Evolutionary conservation across 2,329 filamentous ascomycete species (phyloP).

Genomic region (Phialophora chinensis): DNA sequence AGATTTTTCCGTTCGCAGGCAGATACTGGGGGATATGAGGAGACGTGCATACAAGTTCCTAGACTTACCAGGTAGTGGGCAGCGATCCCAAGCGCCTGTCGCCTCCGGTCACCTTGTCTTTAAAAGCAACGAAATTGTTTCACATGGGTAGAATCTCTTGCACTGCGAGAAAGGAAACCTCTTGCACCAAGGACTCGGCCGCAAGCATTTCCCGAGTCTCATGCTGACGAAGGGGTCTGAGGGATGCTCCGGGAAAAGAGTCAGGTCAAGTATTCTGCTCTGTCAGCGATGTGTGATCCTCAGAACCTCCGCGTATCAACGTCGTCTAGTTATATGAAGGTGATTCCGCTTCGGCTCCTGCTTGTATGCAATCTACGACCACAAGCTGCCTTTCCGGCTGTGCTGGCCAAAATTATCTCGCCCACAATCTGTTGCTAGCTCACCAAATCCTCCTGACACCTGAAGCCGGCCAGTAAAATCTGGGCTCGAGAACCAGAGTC

Average conservation of each 20-base stretch:
- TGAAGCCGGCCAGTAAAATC: not conserved
- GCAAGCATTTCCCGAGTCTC: not conserved
- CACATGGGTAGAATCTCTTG: no score
- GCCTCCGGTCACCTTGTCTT: no score
- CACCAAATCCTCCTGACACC: not conserved
- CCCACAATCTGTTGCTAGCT: not conserved
- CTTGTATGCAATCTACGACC: not conserved
- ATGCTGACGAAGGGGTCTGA: not conserved
- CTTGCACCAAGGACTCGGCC: not conserved
- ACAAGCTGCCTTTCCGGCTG: not conserved
- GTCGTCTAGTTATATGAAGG: not conserved
- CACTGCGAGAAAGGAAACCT: no score
- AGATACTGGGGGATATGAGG: not conserved
- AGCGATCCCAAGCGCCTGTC: not conserved
- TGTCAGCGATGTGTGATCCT: not conserved
- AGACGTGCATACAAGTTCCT: not conserved
- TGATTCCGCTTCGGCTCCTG: not conserved
- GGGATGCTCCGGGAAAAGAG: not conserved
- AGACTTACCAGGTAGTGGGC: not conserved
- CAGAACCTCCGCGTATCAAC: not conserved
- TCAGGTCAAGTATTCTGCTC: not conserved
- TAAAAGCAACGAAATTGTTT: no score
- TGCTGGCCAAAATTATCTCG: not conserved
- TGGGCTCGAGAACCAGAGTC: not conserved
- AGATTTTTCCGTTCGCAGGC: not conserved